These are phyloP conservation scores for Tricholoma sp. DNA, from an alignment of 768 basidiomycete genomes.

Conservation along the genomic window DNA sequence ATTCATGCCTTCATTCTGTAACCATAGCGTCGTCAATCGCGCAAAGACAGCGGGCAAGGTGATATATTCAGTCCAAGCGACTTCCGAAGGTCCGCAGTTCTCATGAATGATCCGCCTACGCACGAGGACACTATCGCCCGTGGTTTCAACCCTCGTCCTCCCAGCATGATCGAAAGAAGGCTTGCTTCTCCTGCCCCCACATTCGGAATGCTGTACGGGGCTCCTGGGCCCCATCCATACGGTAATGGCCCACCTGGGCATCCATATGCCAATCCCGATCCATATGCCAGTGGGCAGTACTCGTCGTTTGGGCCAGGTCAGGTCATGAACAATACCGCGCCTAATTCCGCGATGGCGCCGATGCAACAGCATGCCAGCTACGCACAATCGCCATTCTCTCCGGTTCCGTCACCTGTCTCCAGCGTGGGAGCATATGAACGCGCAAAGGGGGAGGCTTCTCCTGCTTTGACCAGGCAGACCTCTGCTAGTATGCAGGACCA, in stretches of 20 bases:
- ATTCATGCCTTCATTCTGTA: background rate
- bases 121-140: conserved; percentile 33
- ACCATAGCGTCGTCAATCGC: conserved; percentile 35
- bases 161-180: conserved; percentile 30
- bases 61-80: conserved; percentile 46
- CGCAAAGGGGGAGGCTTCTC: conserved; percentile 12
- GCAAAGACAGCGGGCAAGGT: conserved; percentile 34
- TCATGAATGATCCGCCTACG: conserved; percentile 50
- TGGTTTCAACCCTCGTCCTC: conserved; percentile 51
- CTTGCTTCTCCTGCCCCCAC: conserved; percentile 26
- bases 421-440: conserved; percentile 8
- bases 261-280: conserved; percentile 13
- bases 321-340: conserved; percentile 21
- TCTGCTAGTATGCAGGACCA: conserved; percentile 8
- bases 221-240: conserved; percentile 17
- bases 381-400: conserved; percentile 30
- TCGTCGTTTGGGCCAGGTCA: conserved; percentile 33
- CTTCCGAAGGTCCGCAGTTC: conserved; percentile 62
- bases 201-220: conserved; percentile 27
- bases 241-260: conserved; percentile 7
- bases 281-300: conserved; percentile 18
- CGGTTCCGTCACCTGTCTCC: conserved; percentile 27
- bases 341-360: conserved; percentile 27
- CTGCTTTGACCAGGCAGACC: conserved; percentile 16
- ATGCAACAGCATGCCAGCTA: conserved; percentile 31